phyloP scores from a whole-genome alignment of 805 yeast species.

The Candida insectalens region DNA sequence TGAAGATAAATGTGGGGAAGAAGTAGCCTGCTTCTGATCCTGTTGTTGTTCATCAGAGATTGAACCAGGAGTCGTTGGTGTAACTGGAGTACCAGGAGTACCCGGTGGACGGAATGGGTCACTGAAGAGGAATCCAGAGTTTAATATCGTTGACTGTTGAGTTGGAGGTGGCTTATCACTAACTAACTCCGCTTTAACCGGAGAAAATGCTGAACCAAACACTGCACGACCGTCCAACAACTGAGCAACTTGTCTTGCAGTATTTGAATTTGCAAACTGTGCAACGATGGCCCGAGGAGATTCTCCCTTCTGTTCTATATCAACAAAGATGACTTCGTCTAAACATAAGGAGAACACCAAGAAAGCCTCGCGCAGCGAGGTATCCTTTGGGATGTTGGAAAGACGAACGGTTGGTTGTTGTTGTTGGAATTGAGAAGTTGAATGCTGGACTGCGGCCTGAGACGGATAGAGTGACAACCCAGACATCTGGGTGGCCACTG shows the following conservation, averaged over 20 bases:
- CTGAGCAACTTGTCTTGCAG: slow-evolving; percentile 34
- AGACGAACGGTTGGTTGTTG: slow-evolving; percentile 25
- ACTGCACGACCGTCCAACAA: slow-evolving; percentile 31
- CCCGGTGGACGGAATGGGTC: slow-evolving; percentile 37
- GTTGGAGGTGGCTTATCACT: slow-evolving; percentile 19
- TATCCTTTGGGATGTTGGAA: slow-evolving; percentile 53
- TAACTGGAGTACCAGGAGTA: not conserved
- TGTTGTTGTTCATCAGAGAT: slow-evolving; percentile 5
- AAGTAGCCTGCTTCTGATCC: slow-evolving; percentile 3
- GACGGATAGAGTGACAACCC: slow-evolving; percentile 1
- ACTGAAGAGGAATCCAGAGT: slow-evolving; percentile 62
- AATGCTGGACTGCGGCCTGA: not conserved
- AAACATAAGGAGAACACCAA: slow-evolving; percentile 61
- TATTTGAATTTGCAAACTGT: slow-evolving; percentile 31
- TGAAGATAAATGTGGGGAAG: slow-evolving; percentile 1
- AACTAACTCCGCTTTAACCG: slow-evolving; percentile 31
- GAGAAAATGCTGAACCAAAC: slow-evolving; percentile 40
- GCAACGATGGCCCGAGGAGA: slow-evolving; percentile 30
- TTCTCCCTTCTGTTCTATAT: slow-evolving; percentile 22
- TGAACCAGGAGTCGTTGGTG: slow-evolving; percentile 4
- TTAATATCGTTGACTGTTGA: slow-evolving; percentile 3
- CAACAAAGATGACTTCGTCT: slow-evolving; percentile 39
- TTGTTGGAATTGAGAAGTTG: not conserved
- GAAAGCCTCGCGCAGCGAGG: slow-evolving; percentile 56
- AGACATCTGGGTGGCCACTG: not conserved